Evolutionary conservation across 176 grass and related monocot genomes (phyloP).

Genomic region (Paspalum vaginatum): DNA sequence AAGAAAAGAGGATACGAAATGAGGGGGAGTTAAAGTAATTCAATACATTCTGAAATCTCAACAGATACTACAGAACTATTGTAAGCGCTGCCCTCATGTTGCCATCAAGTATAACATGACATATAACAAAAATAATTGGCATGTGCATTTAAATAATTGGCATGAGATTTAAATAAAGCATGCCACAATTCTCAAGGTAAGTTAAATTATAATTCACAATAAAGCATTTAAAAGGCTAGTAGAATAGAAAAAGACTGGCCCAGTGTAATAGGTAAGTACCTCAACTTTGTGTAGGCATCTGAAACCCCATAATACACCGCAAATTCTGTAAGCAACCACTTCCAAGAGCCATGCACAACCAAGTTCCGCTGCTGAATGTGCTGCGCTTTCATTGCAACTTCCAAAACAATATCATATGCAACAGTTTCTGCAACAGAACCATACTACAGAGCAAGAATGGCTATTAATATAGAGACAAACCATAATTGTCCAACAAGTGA

Average conservation of each 20-base stretch:
- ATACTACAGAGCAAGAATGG: slow-evolving; percentile 63
- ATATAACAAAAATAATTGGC: slow-evolving; percentile 3
- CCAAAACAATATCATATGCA: slow-evolving; percentile 93
- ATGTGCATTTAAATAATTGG: not conserved
- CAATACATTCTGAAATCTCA: not conserved
- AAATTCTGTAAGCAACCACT: slow-evolving; percentile 97
- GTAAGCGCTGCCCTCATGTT: not conserved
- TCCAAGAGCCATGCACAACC: slow-evolving; percentile 85
- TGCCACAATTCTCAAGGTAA: not conserved
- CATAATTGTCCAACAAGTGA: not conserved
- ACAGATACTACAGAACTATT: not conserved
- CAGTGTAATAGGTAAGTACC: slow-evolving; percentile 50
- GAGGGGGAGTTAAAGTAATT: not conserved
- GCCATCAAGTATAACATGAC: not conserved
- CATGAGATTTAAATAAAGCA: not conserved
- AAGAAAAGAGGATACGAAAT: not conserved
- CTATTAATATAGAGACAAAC: slow-evolving; percentile 38
- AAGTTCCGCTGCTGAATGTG: slow-evolving; percentile 84
- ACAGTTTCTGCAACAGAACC: slow-evolving; percentile 98
- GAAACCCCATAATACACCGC: slow-evolving; percentile 94
- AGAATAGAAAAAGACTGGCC: slow-evolving; percentile 17
- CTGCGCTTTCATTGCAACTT: slow-evolving; percentile 96
- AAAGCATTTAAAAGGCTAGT: slow-evolving; percentile 3
- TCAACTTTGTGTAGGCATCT: slow-evolving; percentile 90
- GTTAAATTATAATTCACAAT: slow-evolving; percentile 5